Evolutionary conservation across 2,329 filamentous ascomycete species (phyloP).

Genomic region (Alternaria rosae): DNA sequence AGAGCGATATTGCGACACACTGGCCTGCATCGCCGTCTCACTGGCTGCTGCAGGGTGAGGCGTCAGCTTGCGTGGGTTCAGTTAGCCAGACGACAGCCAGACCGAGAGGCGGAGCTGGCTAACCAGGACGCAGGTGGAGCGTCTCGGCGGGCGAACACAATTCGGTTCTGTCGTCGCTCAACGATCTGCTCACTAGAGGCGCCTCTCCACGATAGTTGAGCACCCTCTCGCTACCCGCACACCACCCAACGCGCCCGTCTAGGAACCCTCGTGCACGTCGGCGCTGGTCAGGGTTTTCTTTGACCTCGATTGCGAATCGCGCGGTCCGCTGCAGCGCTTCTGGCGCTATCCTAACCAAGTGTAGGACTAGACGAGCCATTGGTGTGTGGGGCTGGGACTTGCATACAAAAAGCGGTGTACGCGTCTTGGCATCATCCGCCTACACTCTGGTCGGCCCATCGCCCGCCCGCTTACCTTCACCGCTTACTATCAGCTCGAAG

Average conservation of each 20-base stretch:
- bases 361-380: conserved; percentile 20
- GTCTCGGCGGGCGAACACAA: conserved; percentile 29
- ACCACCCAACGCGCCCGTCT: conserved; percentile 7
- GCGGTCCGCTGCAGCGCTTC: conserved; percentile 40
- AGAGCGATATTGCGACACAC: conserved; percentile 28
- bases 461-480: conserved; percentile 37
- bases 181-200: conserved; percentile 11
- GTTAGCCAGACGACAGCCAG: conserved; percentile 7
- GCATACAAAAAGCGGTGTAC: conserved; percentile 21
- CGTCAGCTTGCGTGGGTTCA: conserved; percentile 24
- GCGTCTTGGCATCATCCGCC: conserved; percentile 18
- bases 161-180: conserved; percentile 18
- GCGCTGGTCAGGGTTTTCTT: conserved; percentile 25
- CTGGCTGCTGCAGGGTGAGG: conserved; percentile 31
- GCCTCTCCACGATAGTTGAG: conserved; percentile 14
- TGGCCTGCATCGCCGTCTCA: conserved; percentile 23
- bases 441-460: conserved; percentile 25
- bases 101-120: conserved; percentile 13
- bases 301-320: conserved; percentile 28
- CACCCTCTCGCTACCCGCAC: conserved; percentile 13
- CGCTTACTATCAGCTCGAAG: conserved; percentile 44
- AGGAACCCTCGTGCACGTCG: conserved; percentile 24
- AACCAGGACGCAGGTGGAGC: conserved; percentile 16
- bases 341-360: conserved; percentile 30
- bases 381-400: conserved; percentile 18